phyloP scores from a whole-genome alignment of 1,139 yeast species.

The Yamadazyma buinensis region DNA sequence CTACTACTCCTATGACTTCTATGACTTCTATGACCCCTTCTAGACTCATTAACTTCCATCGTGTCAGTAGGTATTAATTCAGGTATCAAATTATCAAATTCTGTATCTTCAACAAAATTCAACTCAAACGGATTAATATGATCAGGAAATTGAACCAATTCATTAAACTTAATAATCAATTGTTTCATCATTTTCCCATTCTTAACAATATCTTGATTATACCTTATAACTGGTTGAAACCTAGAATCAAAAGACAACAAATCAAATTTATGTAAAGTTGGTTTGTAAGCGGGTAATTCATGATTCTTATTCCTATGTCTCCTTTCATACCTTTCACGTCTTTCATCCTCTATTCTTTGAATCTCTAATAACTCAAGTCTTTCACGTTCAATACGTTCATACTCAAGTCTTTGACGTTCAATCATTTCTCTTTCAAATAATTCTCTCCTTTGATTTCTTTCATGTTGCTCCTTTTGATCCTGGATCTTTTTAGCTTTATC shows the following conservation, averaged over 20 bases:
- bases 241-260: constrained; percentile 41
- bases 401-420: constrained; percentile 1
- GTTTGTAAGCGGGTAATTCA: constrained; percentile 38
- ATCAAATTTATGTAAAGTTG: constrained; percentile 34
- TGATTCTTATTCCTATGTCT: constrained; percentile 11
- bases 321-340: constrained; percentile 2
- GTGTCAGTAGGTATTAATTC: constrained; percentile 17
- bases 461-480: no score
- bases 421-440: constrained; percentile 5
- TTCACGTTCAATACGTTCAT: constrained; percentile 3
- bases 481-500: no score
- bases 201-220: constrained; percentile 29
- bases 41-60: no score
- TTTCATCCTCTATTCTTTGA: constrained; percentile 4
- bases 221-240: constrained; percentile 35
- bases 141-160: constrained; percentile 29
- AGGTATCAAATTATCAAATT: constrained; percentile 34
- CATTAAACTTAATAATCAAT: constrained; percentile 25
- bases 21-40: no score
- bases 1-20: no score
- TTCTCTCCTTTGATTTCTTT: background rate
- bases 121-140: constrained; percentile 35
- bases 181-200: constrained; percentile 23
- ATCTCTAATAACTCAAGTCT: constrained; percentile 1
- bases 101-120: constrained; percentile 36